Percentiles rank a stretch among this genome's conserved stretches.
These are phyloP conservation scores for Volvariella surrecta DNA, from an alignment of 1,284 basidiomycete genomes.

Conservation along the genomic window DNA sequence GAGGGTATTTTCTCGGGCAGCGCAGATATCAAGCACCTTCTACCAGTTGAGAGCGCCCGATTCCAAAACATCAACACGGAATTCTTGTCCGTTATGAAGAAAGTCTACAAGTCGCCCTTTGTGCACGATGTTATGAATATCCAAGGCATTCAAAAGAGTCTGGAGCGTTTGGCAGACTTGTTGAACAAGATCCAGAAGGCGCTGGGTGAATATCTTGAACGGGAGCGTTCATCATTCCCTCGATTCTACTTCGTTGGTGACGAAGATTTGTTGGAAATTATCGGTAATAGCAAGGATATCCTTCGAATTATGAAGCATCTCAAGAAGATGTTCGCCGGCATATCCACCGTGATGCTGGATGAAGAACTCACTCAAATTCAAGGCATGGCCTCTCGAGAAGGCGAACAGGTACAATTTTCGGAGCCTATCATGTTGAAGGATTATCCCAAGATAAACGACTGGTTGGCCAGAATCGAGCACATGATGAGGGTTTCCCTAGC, in stretches of 20 bases:
- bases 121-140: conserved; percentile 97
- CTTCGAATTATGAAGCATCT: conserved; percentile 96
- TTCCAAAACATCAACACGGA: conserved; percentile 99
- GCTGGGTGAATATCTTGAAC: conserved; percentile 96
- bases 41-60: conserved; percentile 93
- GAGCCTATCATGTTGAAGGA: conserved; percentile 85
- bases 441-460: conserved; percentile 97
- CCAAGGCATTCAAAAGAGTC: conserved; percentile 90
- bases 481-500: conserved; percentile 95
- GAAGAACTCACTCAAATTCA: conserved; percentile 82
- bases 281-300: conserved; percentile 99
- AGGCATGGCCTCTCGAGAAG: conserved; percentile 91
- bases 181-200: conserved; percentile 99
- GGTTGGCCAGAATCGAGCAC: conserved; percentile 88
- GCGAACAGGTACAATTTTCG: conserved; percentile 85
- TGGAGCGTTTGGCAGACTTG: conserved; percentile 94
- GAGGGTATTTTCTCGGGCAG: conserved; percentile 99
- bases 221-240: conserved; percentile 95
- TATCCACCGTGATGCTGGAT: conserved; percentile 86
- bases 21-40: conserved; percentile 96
- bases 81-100: conserved; percentile 98
- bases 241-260: conserved; percentile 99
- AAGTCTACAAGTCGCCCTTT: conserved; percentile 98
- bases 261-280: conserved; percentile 97
- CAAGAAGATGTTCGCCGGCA: conserved; percentile 99